phyloP scores from a whole-genome alignment of 106 monocot genomes.

The Allium sativum region DNA sequence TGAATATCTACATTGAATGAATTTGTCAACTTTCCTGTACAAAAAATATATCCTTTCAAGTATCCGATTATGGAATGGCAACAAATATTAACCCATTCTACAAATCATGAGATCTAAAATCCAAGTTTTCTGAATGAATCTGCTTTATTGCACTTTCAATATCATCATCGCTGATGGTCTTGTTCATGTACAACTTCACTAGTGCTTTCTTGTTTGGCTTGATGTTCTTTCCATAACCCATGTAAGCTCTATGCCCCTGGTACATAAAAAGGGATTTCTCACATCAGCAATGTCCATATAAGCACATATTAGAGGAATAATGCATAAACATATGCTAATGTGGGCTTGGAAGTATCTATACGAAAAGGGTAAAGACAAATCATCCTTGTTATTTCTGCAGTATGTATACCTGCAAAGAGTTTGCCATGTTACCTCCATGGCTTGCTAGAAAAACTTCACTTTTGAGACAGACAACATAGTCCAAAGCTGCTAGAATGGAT shows the following conservation, averaged over 20 bases:
- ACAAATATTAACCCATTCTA: no score
- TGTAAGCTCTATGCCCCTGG: constrained; percentile 30
- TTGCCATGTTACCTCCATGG: constrained; percentile 56
- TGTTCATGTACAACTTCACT: constrained; percentile 22
- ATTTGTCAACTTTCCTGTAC: no score
- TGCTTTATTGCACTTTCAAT: constrained; percentile 16
- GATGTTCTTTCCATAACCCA: constrained; percentile 28
- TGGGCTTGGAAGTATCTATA: no score
- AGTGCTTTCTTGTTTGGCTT: constrained; percentile 32
- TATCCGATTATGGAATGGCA: neutral
- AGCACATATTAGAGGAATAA: no score
- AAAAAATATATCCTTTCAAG: neutral
- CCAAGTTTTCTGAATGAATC: constrained; percentile 13
- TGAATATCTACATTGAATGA: neutral
- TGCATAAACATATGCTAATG: no score
- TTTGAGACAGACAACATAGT: constrained; percentile 34
- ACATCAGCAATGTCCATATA: no score
- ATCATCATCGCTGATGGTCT: constrained; percentile 11
- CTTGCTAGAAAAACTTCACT: constrained; percentile 38
- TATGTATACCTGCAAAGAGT: constrained; percentile 24
- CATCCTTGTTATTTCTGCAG: no score
- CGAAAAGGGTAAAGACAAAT: no score
- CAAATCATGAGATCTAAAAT: neutral
- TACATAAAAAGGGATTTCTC: neutral
- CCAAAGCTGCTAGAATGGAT: constrained; percentile 36